Percentiles rank a stretch among this genome's conserved stretches.
These are phyloP conservation scores for Triticum aestivum DNA, from an alignment of 176 grass and related monocot species.

Conservation along the genomic window DNA sequence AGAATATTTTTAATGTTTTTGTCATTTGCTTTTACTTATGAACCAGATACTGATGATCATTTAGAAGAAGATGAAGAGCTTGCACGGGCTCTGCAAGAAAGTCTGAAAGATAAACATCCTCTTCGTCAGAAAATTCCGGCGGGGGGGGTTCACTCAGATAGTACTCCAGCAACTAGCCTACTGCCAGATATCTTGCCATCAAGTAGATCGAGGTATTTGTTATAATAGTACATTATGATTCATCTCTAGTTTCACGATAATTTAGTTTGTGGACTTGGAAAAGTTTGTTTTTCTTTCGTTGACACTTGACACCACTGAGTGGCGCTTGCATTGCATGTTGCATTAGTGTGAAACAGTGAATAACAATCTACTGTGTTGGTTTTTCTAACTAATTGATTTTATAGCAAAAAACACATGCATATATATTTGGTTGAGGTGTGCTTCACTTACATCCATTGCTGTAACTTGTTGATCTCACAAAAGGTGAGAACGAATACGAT, in stretches of 20 bases:
- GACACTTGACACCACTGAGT: background rate
- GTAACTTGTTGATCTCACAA: conserved; percentile 5
- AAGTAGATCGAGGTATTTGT: conserved; percentile 56
- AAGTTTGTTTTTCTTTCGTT: conserved; percentile 4
- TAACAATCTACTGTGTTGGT: conserved; percentile 3
- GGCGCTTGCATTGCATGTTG: conserved; percentile 12
- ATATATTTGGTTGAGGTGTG: conserved; percentile 12
- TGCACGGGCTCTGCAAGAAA: conserved; percentile 83
- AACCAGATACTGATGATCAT: conserved; percentile 31
- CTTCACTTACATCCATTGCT: background rate
- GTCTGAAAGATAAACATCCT: conserved; percentile 65
- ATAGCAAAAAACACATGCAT: background rate
- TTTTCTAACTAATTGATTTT: background rate
- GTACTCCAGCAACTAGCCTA: conserved; percentile 39
- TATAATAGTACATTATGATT: conserved; percentile 19
- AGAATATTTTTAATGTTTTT: conserved; percentile 22
- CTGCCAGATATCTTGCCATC: conserved; percentile 41
- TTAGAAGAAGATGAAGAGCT: conserved; percentile 81
- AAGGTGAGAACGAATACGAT: background rate
- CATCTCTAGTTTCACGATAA: conserved; percentile 9
- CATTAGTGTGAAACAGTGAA: background rate
- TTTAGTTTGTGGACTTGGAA: background rate
- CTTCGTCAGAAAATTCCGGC: conserved; percentile 36
- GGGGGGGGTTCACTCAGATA: conserved; percentile 37
- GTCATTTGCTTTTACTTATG: conserved; percentile 31